Evolutionary conservation across 331 rosid genomes (phyloP), one percentile per base, ranked within the genome.

Genomic region (Saraca asoca): DNA sequence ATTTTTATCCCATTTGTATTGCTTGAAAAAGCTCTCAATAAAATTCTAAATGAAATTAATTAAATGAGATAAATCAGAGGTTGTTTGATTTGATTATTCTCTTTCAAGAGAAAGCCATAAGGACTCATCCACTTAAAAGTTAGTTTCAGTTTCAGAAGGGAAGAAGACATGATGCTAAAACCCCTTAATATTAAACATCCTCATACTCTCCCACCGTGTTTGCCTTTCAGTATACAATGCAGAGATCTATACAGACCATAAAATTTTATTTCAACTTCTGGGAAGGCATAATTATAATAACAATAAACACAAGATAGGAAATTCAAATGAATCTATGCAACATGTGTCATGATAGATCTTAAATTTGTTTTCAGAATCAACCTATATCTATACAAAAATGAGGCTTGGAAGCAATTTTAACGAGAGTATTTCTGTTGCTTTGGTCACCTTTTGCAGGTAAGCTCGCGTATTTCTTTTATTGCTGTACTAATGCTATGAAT

Each of bases 401-500:
- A 67, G 71, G 46, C 31, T 1, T 24, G 2, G 2, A 24, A 24
- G 31, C 31, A 24, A 24, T 24, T 24, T 24, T 24, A 24, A 1
- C 31, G 31, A 3, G n/a, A 3, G 31, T 46, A 42, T 12, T 70
- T 50, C 60, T 46, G 70, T 62, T 17, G 54, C 51, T 68, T 60
- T 65, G 72, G 76, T 90, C 79, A 89, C 80, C 73, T 45, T 58
- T 83, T 79, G 80, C 90, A 71, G 14, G 97, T 94, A 56, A 90
- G 95, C 82, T 88, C 91, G 35, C 85, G 87, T 19, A 86, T 82
- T 82, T 85, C 91, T 82, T 88, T 82, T 60, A 94, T 82, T 37
- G 97, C 99, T 51, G 83, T 69, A 69, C 81, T 82, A 56, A 94
- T 80, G 75, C 89, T 80, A 35, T 80, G 42, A 53, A 94, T 84